Conservation (phyloP, 2,329 filamentous ascomycete species). For the Tolypocladium paradoxum region DNA sequence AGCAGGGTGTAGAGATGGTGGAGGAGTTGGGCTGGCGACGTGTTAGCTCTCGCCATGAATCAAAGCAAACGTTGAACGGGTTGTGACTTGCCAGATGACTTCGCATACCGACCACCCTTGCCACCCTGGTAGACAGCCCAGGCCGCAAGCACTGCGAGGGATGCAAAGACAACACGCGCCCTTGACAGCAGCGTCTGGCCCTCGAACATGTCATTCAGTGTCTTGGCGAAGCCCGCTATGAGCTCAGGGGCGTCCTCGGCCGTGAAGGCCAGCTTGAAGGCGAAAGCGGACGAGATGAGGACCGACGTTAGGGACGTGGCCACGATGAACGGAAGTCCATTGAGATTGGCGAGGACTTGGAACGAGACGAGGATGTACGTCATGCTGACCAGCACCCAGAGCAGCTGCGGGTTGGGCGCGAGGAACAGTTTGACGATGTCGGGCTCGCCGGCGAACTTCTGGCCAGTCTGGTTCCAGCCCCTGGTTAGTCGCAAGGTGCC, state of each 20-base stretch:
- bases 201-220: constrained; percentile 28
- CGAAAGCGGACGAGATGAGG: constrained; percentile 46
- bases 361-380: constrained; percentile 54
- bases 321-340: constrained; percentile 28
- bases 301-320: constrained; percentile 29
- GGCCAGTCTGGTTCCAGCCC: constrained; percentile 93
- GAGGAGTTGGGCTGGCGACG: constrained; percentile 30
- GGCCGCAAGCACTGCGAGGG: constrained; percentile 27
- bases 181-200: constrained; percentile 35
- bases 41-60: background rate
- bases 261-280: constrained; percentile 87
- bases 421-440: constrained; percentile 73
- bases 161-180: constrained; percentile 39
- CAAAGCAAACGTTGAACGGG: background rate
- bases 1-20: constrained; percentile 69
- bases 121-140: constrained; percentile 30
- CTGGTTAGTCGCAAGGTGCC: constrained; percentile 54
- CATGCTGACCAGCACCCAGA: constrained; percentile 64
- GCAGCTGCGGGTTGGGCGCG: constrained; percentile 46
- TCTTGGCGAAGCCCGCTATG: constrained; percentile 36
- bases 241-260: constrained; percentile 81
- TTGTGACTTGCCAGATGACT: constrained; percentile 16
- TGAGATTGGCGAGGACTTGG: constrained; percentile 31
- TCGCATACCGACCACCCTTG: constrained; percentile 12
- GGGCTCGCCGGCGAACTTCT: constrained; percentile 85